Percentiles rank a stretch among this genome's conserved stretches.
Conservation (phyloP, 768 basidiomycete genomes). For the Suillus weaverae region DNA sequence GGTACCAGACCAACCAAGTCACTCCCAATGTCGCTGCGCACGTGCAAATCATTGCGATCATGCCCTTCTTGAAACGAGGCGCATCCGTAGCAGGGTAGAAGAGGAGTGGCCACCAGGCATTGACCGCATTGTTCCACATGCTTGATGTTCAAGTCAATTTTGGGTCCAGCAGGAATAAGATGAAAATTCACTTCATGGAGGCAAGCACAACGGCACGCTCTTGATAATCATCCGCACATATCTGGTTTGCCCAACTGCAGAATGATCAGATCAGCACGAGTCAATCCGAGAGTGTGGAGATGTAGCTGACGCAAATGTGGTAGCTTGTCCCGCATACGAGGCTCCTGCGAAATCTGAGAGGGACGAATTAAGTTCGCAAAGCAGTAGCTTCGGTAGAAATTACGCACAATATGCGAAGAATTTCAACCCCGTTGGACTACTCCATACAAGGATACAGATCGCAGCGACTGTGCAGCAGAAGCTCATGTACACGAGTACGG, state of each 20-base stretch:
- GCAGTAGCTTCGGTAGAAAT: neutral
- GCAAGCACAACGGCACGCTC: slow-evolving; percentile 70
- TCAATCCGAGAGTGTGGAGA: neutral
- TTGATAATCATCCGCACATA: slow-evolving; percentile 69
- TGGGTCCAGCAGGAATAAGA: slow-evolving; percentile 1
- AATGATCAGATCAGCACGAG: slow-evolving; percentile 1
- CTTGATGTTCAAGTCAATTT: slow-evolving; percentile 27
- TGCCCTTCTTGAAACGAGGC: slow-evolving; percentile 64
- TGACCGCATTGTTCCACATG: slow-evolving; percentile 70
- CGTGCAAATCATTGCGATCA: slow-evolving; percentile 66
- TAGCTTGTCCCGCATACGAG: slow-evolving; percentile 74
- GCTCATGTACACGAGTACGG: slow-evolving; percentile 64
- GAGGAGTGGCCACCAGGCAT: slow-evolving; percentile 70
- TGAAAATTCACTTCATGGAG: slow-evolving; percentile 61
- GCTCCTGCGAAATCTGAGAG: slow-evolving; percentile 57
- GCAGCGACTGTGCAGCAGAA: slow-evolving; percentile 52
- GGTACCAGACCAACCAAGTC: slow-evolving; percentile 56
- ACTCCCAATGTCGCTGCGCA: slow-evolving; percentile 54
- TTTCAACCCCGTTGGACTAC: slow-evolving; percentile 58
- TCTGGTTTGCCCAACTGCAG: slow-evolving; percentile 74
- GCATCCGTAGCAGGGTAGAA: slow-evolving; percentile 76
- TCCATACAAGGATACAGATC: slow-evolving; percentile 62
- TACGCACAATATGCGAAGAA: slow-evolving; percentile 73
- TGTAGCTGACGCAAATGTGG: slow-evolving; percentile 62
- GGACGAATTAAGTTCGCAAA: neutral